Evolutionary conservation across 2,329 filamentous ascomycete species (phyloP).

Genomic region (Sodiomyces alkalinus): DNA sequence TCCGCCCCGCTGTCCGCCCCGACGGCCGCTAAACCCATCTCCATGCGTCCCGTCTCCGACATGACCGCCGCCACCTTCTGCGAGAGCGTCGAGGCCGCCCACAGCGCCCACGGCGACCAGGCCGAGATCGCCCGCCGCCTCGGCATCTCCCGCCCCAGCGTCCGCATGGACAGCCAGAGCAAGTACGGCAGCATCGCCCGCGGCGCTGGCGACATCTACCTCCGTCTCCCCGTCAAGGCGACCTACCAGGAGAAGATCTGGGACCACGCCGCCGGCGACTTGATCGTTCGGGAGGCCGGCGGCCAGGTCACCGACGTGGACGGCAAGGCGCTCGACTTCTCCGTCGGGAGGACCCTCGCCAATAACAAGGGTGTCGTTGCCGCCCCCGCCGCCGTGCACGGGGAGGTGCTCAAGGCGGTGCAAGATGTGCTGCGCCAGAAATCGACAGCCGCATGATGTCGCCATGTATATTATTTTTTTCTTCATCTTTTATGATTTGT

Average conservation of each 20-base stretch:
- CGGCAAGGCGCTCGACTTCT: constrained; percentile 76
- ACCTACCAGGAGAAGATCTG: constrained; percentile 98
- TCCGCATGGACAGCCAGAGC: constrained; percentile 94
- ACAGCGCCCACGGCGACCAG: constrained; percentile 82
- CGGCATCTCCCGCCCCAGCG: constrained; percentile 76
- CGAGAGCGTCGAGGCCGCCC: constrained; percentile 86
- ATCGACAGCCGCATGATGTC: constrained; percentile 5
- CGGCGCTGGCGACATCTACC: constrained; percentile 87
- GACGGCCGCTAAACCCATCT: constrained; percentile 44
- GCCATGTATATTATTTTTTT: too few relatives aligned
- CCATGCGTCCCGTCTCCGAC: constrained; percentile 63
- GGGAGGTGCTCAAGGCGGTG: constrained; percentile 63
- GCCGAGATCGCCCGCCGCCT: constrained; percentile 70
- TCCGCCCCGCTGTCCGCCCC: constrained; percentile 56
- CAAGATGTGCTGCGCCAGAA: constrained; percentile 51
- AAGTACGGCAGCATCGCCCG: constrained; percentile 95
- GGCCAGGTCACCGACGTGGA: constrained; percentile 81
- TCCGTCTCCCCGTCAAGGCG: constrained; percentile 71
- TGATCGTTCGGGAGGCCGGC: constrained; percentile 88
- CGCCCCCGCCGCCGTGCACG: constrained; percentile 63
- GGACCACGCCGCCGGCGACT: constrained; percentile 91
- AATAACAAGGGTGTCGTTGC: constrained; percentile 92
- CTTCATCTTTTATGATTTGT: too few relatives aligned
- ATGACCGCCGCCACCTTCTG: constrained; percentile 80
- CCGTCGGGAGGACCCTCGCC: constrained; percentile 67